Percentiles rank a stretch among this genome's conserved stretches.
Conservation (phyloP, 805 yeast species). For the Wickerhamia fluorescens region DNA sequence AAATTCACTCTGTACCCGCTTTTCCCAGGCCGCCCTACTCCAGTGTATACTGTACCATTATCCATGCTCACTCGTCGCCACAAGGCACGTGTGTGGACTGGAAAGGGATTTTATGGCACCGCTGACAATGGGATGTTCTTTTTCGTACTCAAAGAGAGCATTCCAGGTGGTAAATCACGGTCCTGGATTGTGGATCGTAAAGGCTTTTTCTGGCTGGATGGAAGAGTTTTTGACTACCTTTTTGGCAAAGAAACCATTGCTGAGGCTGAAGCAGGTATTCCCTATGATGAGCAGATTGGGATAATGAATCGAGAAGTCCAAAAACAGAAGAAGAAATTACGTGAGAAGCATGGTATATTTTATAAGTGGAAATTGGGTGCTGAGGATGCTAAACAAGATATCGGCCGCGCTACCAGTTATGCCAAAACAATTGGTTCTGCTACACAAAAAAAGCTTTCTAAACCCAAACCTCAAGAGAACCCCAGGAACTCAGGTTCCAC, state of each 20-base stretch:
- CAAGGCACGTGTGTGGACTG: slow-evolving; percentile 70
- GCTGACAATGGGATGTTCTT: slow-evolving; percentile 67
- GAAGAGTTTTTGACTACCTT: slow-evolving; percentile 73
- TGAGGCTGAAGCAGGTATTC: slow-evolving; percentile 65
- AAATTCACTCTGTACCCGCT: slow-evolving; percentile 69
- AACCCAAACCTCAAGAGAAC: too few relatives aligned
- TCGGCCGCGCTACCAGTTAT: slow-evolving; percentile 15
- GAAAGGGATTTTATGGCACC: slow-evolving; percentile 84
- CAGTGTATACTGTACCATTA: slow-evolving; percentile 63
- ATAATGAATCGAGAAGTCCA: slow-evolving; percentile 41
- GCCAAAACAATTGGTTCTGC: too few relatives aligned
- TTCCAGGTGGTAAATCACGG: slow-evolving; percentile 28
- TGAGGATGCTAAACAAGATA: slow-evolving; percentile 24
- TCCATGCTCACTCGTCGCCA: slow-evolving; percentile 47
- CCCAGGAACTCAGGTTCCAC: too few relatives aligned
- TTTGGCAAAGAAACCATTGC: slow-evolving; percentile 76
- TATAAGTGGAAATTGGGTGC: slow-evolving; percentile 47
- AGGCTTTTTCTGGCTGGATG: slow-evolving; percentile 93
- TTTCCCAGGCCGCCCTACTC: slow-evolving; percentile 70
- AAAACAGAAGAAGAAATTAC: slow-evolving; percentile 43
- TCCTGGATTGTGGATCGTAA: slow-evolving; percentile 79
- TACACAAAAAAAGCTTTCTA: too few relatives aligned
- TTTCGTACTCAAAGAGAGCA: slow-evolving; percentile 60
- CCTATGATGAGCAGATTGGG: slow-evolving; percentile 53
- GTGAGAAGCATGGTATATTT: slow-evolving; percentile 51